Percentiles rank a stretch among this genome's conserved stretches.
Conservation (phyloP, 2,329 filamentous ascomycete genomes). For the Venturiaceae sp. region DNA sequence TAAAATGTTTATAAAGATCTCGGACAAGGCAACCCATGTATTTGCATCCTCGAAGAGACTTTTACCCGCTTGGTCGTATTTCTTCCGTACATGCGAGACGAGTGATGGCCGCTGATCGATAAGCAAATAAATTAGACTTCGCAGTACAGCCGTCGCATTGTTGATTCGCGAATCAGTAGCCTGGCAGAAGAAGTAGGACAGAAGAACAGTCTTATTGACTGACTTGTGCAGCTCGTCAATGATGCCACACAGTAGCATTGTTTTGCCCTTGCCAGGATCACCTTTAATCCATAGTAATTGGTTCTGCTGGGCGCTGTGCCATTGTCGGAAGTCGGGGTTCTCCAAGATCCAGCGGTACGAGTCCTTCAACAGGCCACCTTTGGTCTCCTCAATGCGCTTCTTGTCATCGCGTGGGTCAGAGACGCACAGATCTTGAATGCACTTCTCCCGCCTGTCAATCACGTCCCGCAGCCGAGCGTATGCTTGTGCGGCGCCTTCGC, state of each 20-base stretch:
- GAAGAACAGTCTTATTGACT: conserved; percentile 12
- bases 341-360: conserved; percentile 16
- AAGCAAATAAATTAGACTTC: conserved; percentile 15
- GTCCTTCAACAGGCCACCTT: conserved; percentile 12
- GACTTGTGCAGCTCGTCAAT: conserved; percentile 20
- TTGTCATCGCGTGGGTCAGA: conserved; percentile 11
- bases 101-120: conserved; percentile 22
- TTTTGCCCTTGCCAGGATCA: conserved; percentile 23
- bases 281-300: conserved; percentile 27
- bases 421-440: conserved; percentile 8
- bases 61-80: conserved; percentile 24
- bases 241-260: conserved; percentile 13
- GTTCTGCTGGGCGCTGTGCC: conserved; percentile 14
- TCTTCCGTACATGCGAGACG: conserved; percentile 21
- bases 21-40: conserved; percentile 24
- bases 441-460: conserved; percentile 8
- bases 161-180: conserved; percentile 26
- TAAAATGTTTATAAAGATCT: conserved; percentile 31
- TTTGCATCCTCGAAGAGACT: conserved; percentile 30
- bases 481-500: conserved; percentile 1
- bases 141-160: conserved; percentile 12
- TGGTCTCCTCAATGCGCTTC: conserved; percentile 11
- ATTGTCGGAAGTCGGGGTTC: conserved; percentile 16
- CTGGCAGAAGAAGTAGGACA: conserved; percentile 35
- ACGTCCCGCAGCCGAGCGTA: not conserved